Base-by-base conservation (phyloP, 345 rosid genomes). In the Schrenkiella parvula region DNA sequence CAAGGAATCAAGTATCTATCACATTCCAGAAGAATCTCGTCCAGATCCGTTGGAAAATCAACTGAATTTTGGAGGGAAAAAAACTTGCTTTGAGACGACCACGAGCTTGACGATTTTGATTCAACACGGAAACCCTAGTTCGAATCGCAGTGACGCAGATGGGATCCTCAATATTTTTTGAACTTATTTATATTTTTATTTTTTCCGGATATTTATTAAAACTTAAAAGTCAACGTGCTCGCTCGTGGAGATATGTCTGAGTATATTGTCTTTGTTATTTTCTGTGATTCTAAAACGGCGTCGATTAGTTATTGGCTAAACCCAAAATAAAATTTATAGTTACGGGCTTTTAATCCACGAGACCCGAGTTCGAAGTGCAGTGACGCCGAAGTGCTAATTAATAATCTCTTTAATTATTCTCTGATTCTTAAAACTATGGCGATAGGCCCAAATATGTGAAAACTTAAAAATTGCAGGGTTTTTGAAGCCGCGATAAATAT, bases 101-200 rank as follows among this genome's bases (percentile, higher is more conserved):
- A 62, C 13, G 58, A 48, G 23, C 11, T 34, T 42, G 58, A 5
- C 13, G 64, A 56, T 38, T 8, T 56, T 46, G 60, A 25, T 71
- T 39, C 70, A 66, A 67, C 25, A 59, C 26, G 22, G 58, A 82
- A 86, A 80, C 88, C 88, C 88, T 84, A 82, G 88, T 84, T 84
- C 88, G 90, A 86, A 39, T 84, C 90, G 37, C 73, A 13, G 5
- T 31, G 81, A 75, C 62, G 82, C 72, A 62, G 48, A 19, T 2
- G 31, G 1, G 64, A 44, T 54, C 50, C 43, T 41, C 8, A 12
- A 48, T 73, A 34, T 54, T 55, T 62, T 12, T 64, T 38, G 2
- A 31, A 21, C 17, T 31, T 64, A 2, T n/a, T 41, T 55, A 31
- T n/a, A 60, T 29, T 69, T 55, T 23, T 55, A 17, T 38, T 38